Base-by-base conservation (phyloP, 1,284 basidiomycete species). In the Thelephora terrestris region DNA sequence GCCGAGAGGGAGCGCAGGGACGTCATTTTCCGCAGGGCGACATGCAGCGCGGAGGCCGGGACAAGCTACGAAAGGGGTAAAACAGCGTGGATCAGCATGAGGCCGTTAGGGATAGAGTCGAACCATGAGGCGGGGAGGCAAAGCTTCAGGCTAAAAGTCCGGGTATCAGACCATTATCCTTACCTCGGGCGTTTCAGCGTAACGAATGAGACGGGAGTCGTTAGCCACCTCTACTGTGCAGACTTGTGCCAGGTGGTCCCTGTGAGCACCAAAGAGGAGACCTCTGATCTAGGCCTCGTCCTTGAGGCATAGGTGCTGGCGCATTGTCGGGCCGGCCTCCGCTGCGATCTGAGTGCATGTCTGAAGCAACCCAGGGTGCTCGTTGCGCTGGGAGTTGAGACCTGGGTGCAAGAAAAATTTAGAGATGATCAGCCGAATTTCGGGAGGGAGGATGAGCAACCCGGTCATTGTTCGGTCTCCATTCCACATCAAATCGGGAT, bases 171-270 rank as follows among this genome's bases (percentile, higher is more conserved):
- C 14, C n/a, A 17, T 20, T 20, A 12, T 21, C 21, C 32, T 21
- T 12, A 42, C 39, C 39, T 29, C 29, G 42, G 21, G 17, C 27
- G 46, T 27, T 37, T 34, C 43, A 32, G 18, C 17, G 18, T 47
- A 34, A 21, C 50, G 29, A 45, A 68, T 53, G 43, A 67, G 52
- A 47, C 66, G 65, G 39, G 64, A 62, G 50, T 72, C 70, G 50
- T 69, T 71, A 39, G 66, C 68, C 43, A 69, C 67, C 54, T 72
- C 71, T 20, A 63, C 63, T 55, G 58, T 65, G 7, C 54, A 49
- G 35, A 71, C 56, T 27, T 49, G 59, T 27, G 57, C 50, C 39
- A 51, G 53, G 29, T 53, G 42, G 46, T 55, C 49, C 3, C 55
- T 53, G 17, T 49, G 51, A 25, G 61, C 57, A 47, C 47, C 47